These are phyloP conservation scores for Camptophora hylomeconis DNA, from an alignment of 2,329 filamentous ascomycete genomes.

Conservation along the genomic window DNA sequence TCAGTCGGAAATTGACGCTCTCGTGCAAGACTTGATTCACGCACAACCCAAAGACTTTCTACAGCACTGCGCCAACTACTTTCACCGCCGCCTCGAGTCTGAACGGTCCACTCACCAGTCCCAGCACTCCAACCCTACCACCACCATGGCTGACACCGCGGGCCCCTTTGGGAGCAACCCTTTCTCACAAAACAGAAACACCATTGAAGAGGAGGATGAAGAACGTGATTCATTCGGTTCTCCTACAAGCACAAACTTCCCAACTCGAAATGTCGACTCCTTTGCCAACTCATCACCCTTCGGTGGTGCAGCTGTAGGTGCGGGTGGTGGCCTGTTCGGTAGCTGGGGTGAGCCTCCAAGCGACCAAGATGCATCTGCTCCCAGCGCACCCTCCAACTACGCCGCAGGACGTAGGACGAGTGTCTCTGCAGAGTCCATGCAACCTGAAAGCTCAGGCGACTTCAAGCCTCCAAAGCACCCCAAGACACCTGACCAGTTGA, in stretches of 20 bases:
- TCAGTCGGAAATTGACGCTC: conserved; percentile 48
- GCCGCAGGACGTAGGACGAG: conserved; percentile 75
- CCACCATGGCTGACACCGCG: conserved; percentile 55
- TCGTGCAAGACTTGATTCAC: conserved; percentile 48
- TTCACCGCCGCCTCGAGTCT: conserved; percentile 50
- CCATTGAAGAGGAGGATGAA: conserved; percentile 67
- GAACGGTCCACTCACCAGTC: conserved; percentile 44
- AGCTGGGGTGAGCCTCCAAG: conserved; percentile 12
- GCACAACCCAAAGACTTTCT: conserved; percentile 50
- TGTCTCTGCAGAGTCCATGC: conserved; percentile 90
- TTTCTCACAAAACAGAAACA: conserved; percentile 47
- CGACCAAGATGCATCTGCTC: conserved; percentile 36
- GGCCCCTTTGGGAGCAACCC: conserved; percentile 77
- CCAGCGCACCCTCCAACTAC: conserved; percentile 68
- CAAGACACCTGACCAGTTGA: conserved; percentile 70
- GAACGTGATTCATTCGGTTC: conserved; percentile 61
- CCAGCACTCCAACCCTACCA: conserved; percentile 33
- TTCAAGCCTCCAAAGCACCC: conserved; percentile 79
- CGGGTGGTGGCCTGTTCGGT: conserved; percentile 12
- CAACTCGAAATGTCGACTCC: conserved; percentile 24
- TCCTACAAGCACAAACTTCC: conserved; percentile 54
- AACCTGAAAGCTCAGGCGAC: conserved; percentile 78
- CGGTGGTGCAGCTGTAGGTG: conserved; percentile 23
- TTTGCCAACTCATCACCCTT: conserved; percentile 38
- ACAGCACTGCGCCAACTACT: conserved; percentile 60